Base-by-base conservation (phyloP, 345 rosid genomes). In the Citrus glauca region DNA sequence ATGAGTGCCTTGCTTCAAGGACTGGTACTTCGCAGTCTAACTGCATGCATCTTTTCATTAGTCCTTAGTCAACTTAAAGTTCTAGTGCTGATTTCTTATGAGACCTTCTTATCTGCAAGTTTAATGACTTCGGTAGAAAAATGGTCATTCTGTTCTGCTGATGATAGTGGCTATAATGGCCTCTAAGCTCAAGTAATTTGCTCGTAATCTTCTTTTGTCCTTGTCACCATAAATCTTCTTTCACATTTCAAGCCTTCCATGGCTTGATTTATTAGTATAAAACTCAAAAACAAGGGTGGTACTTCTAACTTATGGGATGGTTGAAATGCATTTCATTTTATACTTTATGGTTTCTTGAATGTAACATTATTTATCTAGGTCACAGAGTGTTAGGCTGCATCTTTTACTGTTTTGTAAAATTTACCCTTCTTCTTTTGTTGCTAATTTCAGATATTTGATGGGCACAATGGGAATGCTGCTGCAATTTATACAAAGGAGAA, bases 391-490 rank as follows among this genome's bases (percentile, higher is more conserved):
- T 10, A 19, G 57, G 70, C 62, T 25, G 55, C 35, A 45, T 72
- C 9, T 66, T 80, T 32, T 67, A 45, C 55, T 68, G 6, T 72
- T 24, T 32, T 78, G 17, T 62, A n/a, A 45, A 53, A 27, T 65
- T 74, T 24, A 77, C 40, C 5, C 57, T 22, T 48, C 63, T 28
- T 13, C 4, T 16, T 33, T 76, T 77, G 42, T 19, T 19, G 40
- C 40, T 50, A 11, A 53, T 42, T 78, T 79, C 84, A 93, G 98
- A 86, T 95, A 72, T 93, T 93, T 79, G 98, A 95, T 65, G 98
- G 98, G 50, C 98, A 93, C 78, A 93, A 93, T 79, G 98, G 98
- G 74, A 90, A 88, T 84, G 97, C 98, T 50, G 98, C 98, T 9
- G 98, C 98, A 38, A 84, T 95, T 72, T 93, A 73, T 82, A 88